A percentile compares a stretch with the other conserved stretches of the same genome.
phyloP scores from a whole-genome alignment of 164 flowering plant genomes.

The Hamamelis virginiana region DNA sequence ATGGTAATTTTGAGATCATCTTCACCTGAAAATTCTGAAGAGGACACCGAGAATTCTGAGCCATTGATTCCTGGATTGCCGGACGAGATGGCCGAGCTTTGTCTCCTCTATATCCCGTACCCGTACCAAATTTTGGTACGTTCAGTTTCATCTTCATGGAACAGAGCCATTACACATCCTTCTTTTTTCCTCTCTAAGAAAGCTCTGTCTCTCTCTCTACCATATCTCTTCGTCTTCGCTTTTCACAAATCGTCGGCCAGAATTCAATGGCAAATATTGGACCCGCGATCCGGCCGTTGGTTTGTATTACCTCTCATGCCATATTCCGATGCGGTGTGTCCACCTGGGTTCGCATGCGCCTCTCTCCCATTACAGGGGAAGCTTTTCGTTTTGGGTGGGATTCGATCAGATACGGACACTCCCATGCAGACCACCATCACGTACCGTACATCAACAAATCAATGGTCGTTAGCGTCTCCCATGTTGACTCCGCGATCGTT shows the following conservation, averaged over 20 bases:
- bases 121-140: slow-evolving; percentile 43
- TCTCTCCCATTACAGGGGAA: slow-evolving; percentile 34
- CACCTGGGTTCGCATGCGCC: slow-evolving; percentile 39
- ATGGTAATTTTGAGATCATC: neutral
- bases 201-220: slow-evolving; percentile 28
- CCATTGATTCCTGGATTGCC: slow-evolving; percentile 55
- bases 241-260: slow-evolving; percentile 36
- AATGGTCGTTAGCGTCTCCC: slow-evolving; percentile 32
- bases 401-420: slow-evolving; percentile 34
- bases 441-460: slow-evolving; percentile 39
- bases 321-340: slow-evolving; percentile 17
- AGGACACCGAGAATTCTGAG: slow-evolving; percentile 14
- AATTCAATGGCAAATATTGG: slow-evolving; percentile 59
- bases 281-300: slow-evolving; percentile 50
- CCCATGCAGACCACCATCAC: slow-evolving; percentile 16
- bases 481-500: slow-evolving; percentile 39
- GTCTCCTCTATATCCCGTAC: slow-evolving; percentile 48
- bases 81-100: slow-evolving; percentile 43
- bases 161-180: slow-evolving; percentile 36
- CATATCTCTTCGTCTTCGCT: slow-evolving; percentile 45
- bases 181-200: slow-evolving; percentile 27
- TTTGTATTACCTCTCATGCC: slow-evolving; percentile 53
- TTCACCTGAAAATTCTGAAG: too few relatives aligned
- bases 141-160: slow-evolving; percentile 47
- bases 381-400: slow-evolving; percentile 50